Evolutionary conservation across 2,329 filamentous ascomycete species (phyloP), one percentile per base, ranked within the genome.

Genomic region (Orbilia brochopaga): DNA sequence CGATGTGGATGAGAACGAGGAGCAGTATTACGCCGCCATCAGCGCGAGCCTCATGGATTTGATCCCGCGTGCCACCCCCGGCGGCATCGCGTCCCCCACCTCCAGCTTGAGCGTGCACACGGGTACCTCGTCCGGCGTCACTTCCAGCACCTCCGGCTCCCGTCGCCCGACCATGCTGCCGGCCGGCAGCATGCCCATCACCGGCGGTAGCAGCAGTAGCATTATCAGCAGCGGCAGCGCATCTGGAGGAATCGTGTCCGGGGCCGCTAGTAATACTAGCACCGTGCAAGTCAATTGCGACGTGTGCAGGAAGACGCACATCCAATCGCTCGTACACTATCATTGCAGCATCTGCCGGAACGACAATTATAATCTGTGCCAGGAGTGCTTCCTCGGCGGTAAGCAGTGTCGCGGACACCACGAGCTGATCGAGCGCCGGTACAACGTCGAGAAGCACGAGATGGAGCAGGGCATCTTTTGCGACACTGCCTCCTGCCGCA

Each of bases 391-490:
- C 21, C 23, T 55, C 10, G 1, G n/a, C 11, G 50, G 48, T 1
- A 50, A 40, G 37, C 27, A 58, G 7, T 59, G 54, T 40, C 63
- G 54, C 37, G 58, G 66, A 11, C 24, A 21, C 8, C 59, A 55
- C 19, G 57, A 73, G 56, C 42, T 70, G 65, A 54, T 56, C 27
- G 24, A 51, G 11, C 53, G 69, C 42, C 48, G 50, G 30, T 64
- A 51, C 23, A 62, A 63, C 53, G 1, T 42, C 0, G 51, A 42
- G 0, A 55, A 17, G 11, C 40, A 27, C 27, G 17, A 55, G 5
- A 62, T 74, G 58, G 60, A 74, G 59, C 69, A 64, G 50, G 73
- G 73, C 2, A 56, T 74, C 15, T 74, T 74, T 48, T 74, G 73
- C 56, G 69, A 65, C 35, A 73, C 51, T 10, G 24, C 44, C 15